Evolutionary conservation across 192 early-diverging fungal genomes (phyloP).

Genomic region (Helicostylum pulchrum): DNA sequence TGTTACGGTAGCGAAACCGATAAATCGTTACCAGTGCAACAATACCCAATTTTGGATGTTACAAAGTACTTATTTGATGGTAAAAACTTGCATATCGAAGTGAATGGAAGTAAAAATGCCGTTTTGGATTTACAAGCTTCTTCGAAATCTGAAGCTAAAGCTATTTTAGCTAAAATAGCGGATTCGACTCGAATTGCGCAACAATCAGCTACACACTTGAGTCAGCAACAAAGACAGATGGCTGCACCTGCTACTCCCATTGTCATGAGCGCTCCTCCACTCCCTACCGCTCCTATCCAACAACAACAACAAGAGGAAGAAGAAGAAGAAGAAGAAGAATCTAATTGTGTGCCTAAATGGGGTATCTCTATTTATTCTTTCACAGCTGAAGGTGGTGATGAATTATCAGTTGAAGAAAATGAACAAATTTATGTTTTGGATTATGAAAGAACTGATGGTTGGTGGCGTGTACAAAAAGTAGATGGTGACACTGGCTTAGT

Average conservation of each 20-base stretch:
- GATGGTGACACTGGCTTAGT: constrained; percentile 70
- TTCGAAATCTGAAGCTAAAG: constrained; percentile 64
- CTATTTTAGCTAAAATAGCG: constrained; percentile 58
- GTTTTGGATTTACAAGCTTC: constrained; percentile 62
- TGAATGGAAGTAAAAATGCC: constrained; percentile 51
- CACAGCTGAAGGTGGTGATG: constrained; percentile 76
- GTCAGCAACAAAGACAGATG: neutral
- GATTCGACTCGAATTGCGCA: constrained; percentile 56
- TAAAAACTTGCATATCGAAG: constrained; percentile 58
- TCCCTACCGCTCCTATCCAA: neutral
- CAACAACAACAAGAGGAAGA: constrained; percentile 24
- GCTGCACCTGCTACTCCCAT: constrained; percentile 12
- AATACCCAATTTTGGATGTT: constrained; percentile 59
- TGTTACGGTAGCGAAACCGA: constrained; percentile 62
- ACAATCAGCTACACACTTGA: constrained; percentile 16
- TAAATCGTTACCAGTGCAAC: constrained; percentile 55
- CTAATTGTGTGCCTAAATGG: constrained; percentile 24
- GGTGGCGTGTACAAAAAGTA: constrained; percentile 76
- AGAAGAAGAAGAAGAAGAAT: constrained; percentile 26
- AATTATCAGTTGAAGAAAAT: constrained; percentile 81
- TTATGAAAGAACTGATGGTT: constrained; percentile 76
- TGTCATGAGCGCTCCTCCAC: neutral
- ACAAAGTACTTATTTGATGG: constrained; percentile 60
- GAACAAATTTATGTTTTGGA: constrained; percentile 85
- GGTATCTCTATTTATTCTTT: constrained; percentile 78